phyloP scores from a whole-genome alignment of 2,329 filamentous ascomycete genomes.

The Trichoderma sp. region DNA sequence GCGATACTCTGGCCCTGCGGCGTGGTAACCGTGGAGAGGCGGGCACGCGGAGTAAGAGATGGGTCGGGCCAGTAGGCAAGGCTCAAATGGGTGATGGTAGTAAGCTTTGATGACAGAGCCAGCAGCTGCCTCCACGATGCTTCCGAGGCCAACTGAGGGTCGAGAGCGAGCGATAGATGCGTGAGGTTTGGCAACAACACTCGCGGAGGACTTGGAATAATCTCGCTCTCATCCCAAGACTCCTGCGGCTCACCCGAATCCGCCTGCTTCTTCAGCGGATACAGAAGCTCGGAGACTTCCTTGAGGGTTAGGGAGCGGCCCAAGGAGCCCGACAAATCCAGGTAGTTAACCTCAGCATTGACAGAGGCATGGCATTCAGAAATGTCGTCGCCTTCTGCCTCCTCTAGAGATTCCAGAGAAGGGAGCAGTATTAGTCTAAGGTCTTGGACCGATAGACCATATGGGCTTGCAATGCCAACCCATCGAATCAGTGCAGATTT shows the following conservation, averaged over 20 bases:
- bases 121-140: slow-evolving; percentile 60
- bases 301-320: slow-evolving; percentile 51
- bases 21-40: slow-evolving; percentile 45
- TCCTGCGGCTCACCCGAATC: slow-evolving; percentile 40
- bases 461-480: slow-evolving; percentile 43
- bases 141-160: slow-evolving; percentile 32
- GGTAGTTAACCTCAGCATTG: slow-evolving; percentile 42
- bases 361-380: slow-evolving; percentile 11
- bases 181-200: slow-evolving; percentile 55
- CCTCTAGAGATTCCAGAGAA: slow-evolving; percentile 29
- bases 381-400: slow-evolving; percentile 5
- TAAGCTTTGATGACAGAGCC: slow-evolving; percentile 49
- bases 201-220: slow-evolving; percentile 32
- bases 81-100: slow-evolving; percentile 57
- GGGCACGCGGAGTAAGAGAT: slow-evolving; percentile 53
- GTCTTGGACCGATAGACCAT: slow-evolving; percentile 49
- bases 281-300: slow-evolving; percentile 51
- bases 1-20: slow-evolving; percentile 43
- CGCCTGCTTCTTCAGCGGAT: slow-evolving; percentile 32
- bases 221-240: slow-evolving; percentile 50
- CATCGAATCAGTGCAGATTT: slow-evolving; percentile 51
- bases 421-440: slow-evolving; percentile 46
- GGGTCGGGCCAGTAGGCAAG: slow-evolving; percentile 62
- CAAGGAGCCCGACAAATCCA: slow-evolving; percentile 54
- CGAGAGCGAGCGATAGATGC: slow-evolving; percentile 56